Evolutionary conservation across 2,329 filamentous ascomycete genomes (phyloP).

Genomic region (Immersiporthe knoxdaviesiana): DNA sequence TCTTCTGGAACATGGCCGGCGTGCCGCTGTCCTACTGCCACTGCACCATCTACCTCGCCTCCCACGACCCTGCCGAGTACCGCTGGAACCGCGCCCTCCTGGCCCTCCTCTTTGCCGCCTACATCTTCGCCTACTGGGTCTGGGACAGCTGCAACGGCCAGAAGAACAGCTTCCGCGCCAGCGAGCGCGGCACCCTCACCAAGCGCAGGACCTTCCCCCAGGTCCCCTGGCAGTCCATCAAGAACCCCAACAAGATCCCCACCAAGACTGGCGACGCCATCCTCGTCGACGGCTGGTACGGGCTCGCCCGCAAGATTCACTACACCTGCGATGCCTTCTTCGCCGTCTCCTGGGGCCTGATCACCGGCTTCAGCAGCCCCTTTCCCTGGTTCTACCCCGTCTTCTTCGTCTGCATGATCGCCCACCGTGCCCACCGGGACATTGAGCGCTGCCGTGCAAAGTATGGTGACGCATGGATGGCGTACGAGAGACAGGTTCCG

Average conservation of each 20-base stretch:
- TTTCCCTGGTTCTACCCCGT: slow-evolving; percentile 90
- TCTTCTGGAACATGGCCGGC: slow-evolving; percentile 86
- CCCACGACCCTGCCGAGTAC: slow-evolving; percentile 71
- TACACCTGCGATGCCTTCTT: slow-evolving; percentile 83
- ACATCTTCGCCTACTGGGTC: slow-evolving; percentile 79
- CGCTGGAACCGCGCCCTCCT: slow-evolving; percentile 67
- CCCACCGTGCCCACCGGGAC: slow-evolving; percentile 75
- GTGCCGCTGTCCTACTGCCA: slow-evolving; percentile 83
- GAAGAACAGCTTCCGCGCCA: slow-evolving; percentile 79
- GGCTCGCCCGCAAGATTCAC: slow-evolving; percentile 74
- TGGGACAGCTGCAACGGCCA: slow-evolving; percentile 85
- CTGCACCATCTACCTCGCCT: slow-evolving; percentile 79
- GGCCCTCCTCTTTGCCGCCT: slow-evolving; percentile 62
- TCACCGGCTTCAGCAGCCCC: slow-evolving; percentile 77
- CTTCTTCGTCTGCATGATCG: slow-evolving; percentile 81
- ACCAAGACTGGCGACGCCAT: slow-evolving; percentile 71
- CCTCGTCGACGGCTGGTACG: slow-evolving; percentile 78
- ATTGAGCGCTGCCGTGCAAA: slow-evolving; percentile 75
- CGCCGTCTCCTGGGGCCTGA: slow-evolving; percentile 76
- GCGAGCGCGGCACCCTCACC: slow-evolving; percentile 66
- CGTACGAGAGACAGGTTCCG: slow-evolving; percentile 80
- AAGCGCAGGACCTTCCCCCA: slow-evolving; percentile 77
- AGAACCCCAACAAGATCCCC: slow-evolving; percentile 73
- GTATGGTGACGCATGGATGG: slow-evolving; percentile 80
- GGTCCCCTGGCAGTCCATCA: slow-evolving; percentile 74